Conservation (phyloP, 1,284 basidiomycete species). For the Pseudomicrostroma phylloplanum region DNA sequence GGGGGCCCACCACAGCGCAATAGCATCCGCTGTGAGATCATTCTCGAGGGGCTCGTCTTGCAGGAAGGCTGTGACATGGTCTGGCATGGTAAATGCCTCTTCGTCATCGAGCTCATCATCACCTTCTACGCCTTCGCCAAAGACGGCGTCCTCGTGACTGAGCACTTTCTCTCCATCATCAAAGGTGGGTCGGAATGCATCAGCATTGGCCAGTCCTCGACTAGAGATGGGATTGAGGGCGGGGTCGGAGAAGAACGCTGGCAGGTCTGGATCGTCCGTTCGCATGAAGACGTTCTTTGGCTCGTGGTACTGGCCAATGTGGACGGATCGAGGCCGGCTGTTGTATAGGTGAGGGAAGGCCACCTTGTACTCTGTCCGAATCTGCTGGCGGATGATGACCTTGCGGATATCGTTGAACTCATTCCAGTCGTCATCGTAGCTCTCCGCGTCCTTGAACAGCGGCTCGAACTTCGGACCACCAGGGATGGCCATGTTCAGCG, state of each 20-base stretch:
- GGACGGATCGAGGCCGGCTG: constrained; percentile 89
- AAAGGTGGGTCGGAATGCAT: constrained; percentile 35
- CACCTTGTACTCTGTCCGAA: constrained; percentile 98
- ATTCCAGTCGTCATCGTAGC: constrained; percentile 99
- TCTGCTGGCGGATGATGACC: constrained; percentile 97
- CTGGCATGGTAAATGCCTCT: constrained; percentile 81
- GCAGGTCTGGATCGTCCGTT: constrained; percentile 95
- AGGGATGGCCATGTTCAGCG: constrained; percentile 92
- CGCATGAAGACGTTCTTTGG: constrained; percentile 98
- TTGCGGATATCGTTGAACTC: constrained; percentile 99
- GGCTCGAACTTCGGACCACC: constrained; percentile 85
- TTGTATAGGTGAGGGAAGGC: constrained; percentile 99
- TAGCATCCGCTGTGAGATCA: constrained; percentile 89
- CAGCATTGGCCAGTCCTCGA: constrained; percentile 27
- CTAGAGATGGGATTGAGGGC: constrained; percentile 67
- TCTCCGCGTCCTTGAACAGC: constrained; percentile 76
- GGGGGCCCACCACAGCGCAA: constrained; percentile 97
- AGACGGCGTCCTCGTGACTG: constrained; percentile 83
- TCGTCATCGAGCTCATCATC: constrained; percentile 55
- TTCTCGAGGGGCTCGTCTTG: constrained; percentile 74
- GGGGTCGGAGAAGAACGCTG: constrained; percentile 99
- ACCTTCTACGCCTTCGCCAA: constrained; percentile 71
- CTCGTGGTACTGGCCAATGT: constrained; percentile 82
- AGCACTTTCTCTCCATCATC: constrained; percentile 53
- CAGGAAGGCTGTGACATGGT: constrained; percentile 75